Percentiles rank a stretch among this genome's conserved stretches.
phyloP scores from a whole-genome alignment of 371 early-diverging fungal species.

The Rhizopus arrhizus region DNA sequence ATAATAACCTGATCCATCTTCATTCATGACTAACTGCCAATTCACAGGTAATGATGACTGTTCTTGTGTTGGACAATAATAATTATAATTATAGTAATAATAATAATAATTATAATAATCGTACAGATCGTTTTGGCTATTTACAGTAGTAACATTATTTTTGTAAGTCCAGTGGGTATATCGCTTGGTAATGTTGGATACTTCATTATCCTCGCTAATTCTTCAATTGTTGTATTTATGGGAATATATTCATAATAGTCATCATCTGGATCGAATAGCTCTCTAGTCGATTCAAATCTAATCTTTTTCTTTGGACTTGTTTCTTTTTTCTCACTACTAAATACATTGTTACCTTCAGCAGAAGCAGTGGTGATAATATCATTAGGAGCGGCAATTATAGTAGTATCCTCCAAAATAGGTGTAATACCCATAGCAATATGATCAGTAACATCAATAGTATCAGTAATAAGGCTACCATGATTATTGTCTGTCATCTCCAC shows the following conservation, averaged over 20 bases:
- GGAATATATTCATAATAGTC: slow-evolving; percentile 40
- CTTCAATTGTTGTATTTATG: slow-evolving; percentile 19
- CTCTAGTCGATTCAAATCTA: slow-evolving; percentile 28
- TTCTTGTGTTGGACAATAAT: slow-evolving; percentile 2
- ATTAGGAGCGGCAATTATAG: too few species aligned
- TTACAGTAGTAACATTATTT: background rate
- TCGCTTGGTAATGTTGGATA: slow-evolving; percentile 22
- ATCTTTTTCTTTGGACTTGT: background rate
- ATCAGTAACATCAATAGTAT: background rate
- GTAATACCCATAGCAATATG: background rate
- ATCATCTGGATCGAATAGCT: slow-evolving; percentile 40
- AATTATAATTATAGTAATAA: background rate
- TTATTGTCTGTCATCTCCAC: background rate
- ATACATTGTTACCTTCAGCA: too few species aligned
- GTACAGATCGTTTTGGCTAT: background rate
- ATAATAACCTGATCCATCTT: slow-evolving; percentile 41
- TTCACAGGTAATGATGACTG: slow-evolving; percentile 25
- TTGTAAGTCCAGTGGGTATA: slow-evolving; percentile 1
- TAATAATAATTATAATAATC: slow-evolving; percentile 3
- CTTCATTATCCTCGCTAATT: slow-evolving; percentile 27
- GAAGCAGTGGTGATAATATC: too few species aligned
- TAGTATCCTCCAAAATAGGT: background rate
- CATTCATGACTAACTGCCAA: slow-evolving; percentile 35
- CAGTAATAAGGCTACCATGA: background rate
- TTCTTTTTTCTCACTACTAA: background rate